Conservation (phyloP, 2,329 filamentous ascomycete genomes). For the Metarhizium anisopliae region DNA sequence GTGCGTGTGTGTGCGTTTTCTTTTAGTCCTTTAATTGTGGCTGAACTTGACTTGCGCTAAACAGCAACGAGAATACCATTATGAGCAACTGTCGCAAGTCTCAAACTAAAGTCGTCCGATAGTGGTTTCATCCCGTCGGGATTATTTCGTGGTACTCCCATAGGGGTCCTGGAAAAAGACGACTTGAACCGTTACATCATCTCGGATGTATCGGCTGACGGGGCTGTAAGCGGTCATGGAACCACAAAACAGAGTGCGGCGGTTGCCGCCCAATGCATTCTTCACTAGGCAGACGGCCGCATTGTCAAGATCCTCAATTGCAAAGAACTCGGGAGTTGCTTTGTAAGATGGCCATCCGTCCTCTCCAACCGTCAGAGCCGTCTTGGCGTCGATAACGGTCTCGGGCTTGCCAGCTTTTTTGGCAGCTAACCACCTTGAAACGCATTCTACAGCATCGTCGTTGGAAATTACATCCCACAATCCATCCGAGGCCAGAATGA, state of each 20-base stretch:
- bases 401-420: conserved; percentile 17
- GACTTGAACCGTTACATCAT: conserved; percentile 78
- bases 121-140: not conserved
- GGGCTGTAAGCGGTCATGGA: conserved; percentile 64
- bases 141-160: not conserved
- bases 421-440: conserved; percentile 41
- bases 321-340: conserved; percentile 46
- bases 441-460: conserved; percentile 47
- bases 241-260: conserved; percentile 65
- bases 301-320: conserved; percentile 66
- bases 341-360: conserved; percentile 15
- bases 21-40: too few relatives aligned
- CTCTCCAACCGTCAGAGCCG: conserved; percentile 6
- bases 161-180: conserved; percentile 45
- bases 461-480: conserved; percentile 54
- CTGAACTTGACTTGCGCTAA: not conserved
- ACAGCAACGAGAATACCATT: not conserved
- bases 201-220: conserved; percentile 53
- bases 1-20: too few relatives aligned
- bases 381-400: conserved; percentile 11
- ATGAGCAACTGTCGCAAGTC: not conserved
- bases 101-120: not conserved
- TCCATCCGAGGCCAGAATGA: conserved; percentile 60
- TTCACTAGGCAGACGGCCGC: conserved; percentile 72
- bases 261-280: conserved; percentile 70